A percentile compares a stretch with the other conserved stretches of the same genome.
Evolutionary conservation across 1,284 basidiomycete genomes (phyloP).

Genomic region (Irpex rosettiformis): DNA sequence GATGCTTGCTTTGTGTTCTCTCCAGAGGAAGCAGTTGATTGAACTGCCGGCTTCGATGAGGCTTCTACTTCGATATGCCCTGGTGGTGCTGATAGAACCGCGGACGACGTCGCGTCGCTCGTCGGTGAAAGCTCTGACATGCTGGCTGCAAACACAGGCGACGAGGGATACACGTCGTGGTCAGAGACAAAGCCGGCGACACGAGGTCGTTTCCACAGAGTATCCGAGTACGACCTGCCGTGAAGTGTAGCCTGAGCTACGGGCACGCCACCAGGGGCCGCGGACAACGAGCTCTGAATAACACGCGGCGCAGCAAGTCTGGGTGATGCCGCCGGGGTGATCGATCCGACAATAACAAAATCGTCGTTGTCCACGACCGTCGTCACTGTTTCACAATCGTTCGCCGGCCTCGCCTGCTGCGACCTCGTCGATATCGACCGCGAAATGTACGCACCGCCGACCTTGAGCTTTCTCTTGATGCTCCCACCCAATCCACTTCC

Average conservation of each 20-base stretch:
- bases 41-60: neutral
- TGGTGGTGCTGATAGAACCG: neutral
- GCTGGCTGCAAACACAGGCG: neutral
- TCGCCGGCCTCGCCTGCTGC: neutral
- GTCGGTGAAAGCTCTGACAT: neutral
- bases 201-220: constrained; percentile 12
- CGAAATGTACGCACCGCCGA: constrained; percentile 22
- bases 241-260: constrained; percentile 7
- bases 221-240: constrained; percentile 15
- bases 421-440: constrained; percentile 21
- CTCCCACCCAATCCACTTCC: constrained; percentile 21
- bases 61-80: neutral
- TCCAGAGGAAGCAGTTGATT: neutral
- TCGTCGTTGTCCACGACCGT: neutral
- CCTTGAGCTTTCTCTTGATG: constrained; percentile 25
- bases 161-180: neutral
- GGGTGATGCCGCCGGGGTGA: constrained; percentile 2
- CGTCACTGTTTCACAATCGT: neutral
- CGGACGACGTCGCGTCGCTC: neutral
- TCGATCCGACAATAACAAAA: constrained; percentile 3
- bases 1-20: neutral
- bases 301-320: neutral
- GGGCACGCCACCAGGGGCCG: neutral
- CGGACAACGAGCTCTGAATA: neutral
- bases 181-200: constrained; percentile 3